Evolutionary conservation across 306 rosid genomes (phyloP), one percentile per base, ranked within the genome.

Genomic region (Trifolium repens): DNA sequence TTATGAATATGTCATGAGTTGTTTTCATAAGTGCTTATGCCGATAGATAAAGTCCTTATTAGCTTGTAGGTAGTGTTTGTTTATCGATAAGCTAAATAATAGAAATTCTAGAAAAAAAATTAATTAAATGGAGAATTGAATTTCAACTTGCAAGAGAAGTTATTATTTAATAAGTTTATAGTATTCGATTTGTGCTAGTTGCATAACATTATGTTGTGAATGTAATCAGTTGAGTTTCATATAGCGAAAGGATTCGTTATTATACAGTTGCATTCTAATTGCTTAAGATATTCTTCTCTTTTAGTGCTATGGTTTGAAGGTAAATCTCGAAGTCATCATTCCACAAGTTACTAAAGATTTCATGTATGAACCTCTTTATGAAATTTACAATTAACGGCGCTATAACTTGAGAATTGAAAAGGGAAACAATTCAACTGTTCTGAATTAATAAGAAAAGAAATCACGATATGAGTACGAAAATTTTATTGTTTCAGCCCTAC

Each of bases 221-320:
- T 57, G 22, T 34, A 46, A 13, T 46, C 13, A 71, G 43, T 43
- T 78, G 39, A 43, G 32, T 22, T 79, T n/a, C 61, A 13, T 50
- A 9, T 54, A 39, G 42, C 2, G 10, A 39, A 39, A 39, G 42
- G 42, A 39, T 39, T 39, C 10, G 1, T 39, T 39, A 2, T 39
- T 39, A 7, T 39, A 1, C 9, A 37, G 9, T 37, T 37, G 9
- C 42, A 8, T 37, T 7, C 42, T 37, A 32, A 32, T 32, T 32
- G 35, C 35, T 32, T 32, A 32, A 32, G 7, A 32, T 32, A 32
- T 32, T 32, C 35, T 7, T 32, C 42, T 39, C 9, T 7, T 32
- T 32, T 7, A 39, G 42, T 39, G 10, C 42, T 7, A 7, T 7
- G 42, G 42, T 39, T 1, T 7, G 8, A 39, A 39, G 42, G 42